phyloP scores from a whole-genome alignment of 352 stramenopile genomes.

The Phytophthora constricta region DNA sequence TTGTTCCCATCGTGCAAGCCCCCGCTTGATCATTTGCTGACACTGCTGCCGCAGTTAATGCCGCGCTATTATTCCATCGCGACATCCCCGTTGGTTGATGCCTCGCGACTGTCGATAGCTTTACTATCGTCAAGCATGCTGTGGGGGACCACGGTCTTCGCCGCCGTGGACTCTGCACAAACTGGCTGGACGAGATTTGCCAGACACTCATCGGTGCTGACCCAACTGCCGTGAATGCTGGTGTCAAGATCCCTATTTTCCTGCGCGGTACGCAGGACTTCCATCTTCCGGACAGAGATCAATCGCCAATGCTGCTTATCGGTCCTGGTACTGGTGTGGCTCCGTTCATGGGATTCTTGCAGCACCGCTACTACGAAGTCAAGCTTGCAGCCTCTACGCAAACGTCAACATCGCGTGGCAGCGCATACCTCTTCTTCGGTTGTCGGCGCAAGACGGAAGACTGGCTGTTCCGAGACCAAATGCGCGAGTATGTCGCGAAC shows the following conservation, averaged over 20 bases:
- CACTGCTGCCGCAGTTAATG: constrained; percentile 87
- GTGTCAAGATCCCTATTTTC: constrained; percentile 85
- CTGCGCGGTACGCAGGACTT: constrained; percentile 92
- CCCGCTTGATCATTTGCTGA: constrained; percentile 89
- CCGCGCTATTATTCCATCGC: constrained; percentile 96
- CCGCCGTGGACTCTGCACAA: constrained; percentile 67
- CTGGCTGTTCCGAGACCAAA: constrained; percentile 92
- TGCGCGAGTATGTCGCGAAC: constrained; percentile 74
- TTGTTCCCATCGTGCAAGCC: constrained; percentile 93
- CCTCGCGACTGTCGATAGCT: constrained; percentile 76
- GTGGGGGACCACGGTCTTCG: constrained; percentile 45
- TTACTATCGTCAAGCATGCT: constrained; percentile 93
- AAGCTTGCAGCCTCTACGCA: constrained; percentile 11
- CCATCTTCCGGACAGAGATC: constrained; percentile 77
- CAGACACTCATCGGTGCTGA: constrained; percentile 42
- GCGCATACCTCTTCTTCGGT: constrained; percentile 95
- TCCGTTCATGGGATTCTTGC: constrained; percentile 96
- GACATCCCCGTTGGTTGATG: constrained; percentile 89
- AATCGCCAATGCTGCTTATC: constrained; percentile 93
- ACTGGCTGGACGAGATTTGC: constrained; percentile 62
- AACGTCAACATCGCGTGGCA: constrained; percentile 8
- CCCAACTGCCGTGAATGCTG: neutral
- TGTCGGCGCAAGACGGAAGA: constrained; percentile 90
- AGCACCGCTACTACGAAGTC: constrained; percentile 76
- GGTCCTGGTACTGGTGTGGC: constrained; percentile 96